Evolutionary conservation across 2,329 filamentous ascomycete species (phyloP).

Genomic region (Hortaea werneckii): DNA sequence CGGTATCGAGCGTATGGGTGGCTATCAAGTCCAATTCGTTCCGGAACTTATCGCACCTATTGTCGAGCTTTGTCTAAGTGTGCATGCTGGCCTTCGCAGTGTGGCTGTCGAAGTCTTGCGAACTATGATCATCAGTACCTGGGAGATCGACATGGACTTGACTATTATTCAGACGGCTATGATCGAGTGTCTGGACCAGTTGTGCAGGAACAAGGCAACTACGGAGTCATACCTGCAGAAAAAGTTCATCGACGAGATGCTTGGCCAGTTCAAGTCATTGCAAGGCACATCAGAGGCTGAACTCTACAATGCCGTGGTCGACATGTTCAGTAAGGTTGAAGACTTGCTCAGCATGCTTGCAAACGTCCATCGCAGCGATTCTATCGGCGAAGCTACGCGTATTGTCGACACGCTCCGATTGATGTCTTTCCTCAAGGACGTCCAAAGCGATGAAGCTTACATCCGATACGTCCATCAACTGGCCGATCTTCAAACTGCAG

Average conservation of each 20-base stretch:
- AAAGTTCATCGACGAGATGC: conserved; percentile 76
- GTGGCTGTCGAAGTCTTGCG: conserved; percentile 90
- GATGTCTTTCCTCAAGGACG: conserved; percentile 94
- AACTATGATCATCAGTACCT: conserved; percentile 98
- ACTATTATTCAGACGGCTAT: conserved; percentile 89
- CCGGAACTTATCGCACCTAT: conserved; percentile 84
- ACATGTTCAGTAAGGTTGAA: conserved; percentile 74
- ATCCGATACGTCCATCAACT: conserved; percentile 92
- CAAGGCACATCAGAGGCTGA: conserved; percentile 57
- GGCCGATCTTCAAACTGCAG: conserved; percentile 62
- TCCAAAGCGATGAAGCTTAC: conserved; percentile 96
- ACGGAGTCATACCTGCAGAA: conserved; percentile 88
- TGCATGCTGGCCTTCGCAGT: conserved; percentile 79
- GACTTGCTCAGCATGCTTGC: conserved; percentile 85
- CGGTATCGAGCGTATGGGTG: conserved; percentile 74
- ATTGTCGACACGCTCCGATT: conserved; percentile 81
- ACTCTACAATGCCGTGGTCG: conserved; percentile 64
- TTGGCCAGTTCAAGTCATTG: conserved; percentile 68
- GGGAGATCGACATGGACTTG: conserved; percentile 88
- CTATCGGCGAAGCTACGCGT: conserved; percentile 56
- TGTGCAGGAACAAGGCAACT: conserved; percentile 71
- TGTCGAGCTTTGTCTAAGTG: conserved; percentile 86
- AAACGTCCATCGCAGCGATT: conserved; percentile 72
- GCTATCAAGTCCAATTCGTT: conserved; percentile 97
- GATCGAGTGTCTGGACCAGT: conserved; percentile 81